Percentiles rank a stretch among this genome's conserved stretches.
phyloP scores from a whole-genome alignment of 2,329 filamentous ascomycete genomes.

The Neodidymelliopsis sp. region DNA sequence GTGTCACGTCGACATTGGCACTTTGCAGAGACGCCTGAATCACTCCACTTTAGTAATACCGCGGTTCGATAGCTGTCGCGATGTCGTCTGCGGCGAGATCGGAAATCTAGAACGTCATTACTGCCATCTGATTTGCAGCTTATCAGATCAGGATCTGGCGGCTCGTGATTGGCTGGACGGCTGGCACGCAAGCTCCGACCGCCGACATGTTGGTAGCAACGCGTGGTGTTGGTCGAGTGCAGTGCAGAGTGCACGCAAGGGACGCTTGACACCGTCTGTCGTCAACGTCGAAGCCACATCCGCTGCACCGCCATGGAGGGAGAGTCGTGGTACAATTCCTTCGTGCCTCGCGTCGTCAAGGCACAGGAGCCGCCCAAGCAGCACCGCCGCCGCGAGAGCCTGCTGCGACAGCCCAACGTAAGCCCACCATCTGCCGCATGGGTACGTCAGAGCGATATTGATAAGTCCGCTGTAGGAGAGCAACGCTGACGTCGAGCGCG shows the following conservation, averaged over 20 bases:
- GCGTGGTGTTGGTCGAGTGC: constrained; percentile 5
- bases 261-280: constrained; percentile 16
- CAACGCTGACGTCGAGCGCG: constrained; percentile 61
- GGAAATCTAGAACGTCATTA: constrained; percentile 31
- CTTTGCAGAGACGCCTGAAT: background rate
- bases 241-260: constrained; percentile 2
- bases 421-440: constrained; percentile 47
- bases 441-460: constrained; percentile 46
- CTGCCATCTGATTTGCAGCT: constrained; percentile 3
- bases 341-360: constrained; percentile 69
- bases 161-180: background rate
- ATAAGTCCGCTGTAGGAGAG: constrained; percentile 59
- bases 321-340: constrained; percentile 80
- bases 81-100: constrained; percentile 12
- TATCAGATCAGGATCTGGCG: constrained; percentile 12
- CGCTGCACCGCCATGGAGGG: constrained; percentile 64
- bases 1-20: constrained; percentile 2
- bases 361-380: constrained; percentile 54
- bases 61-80: constrained; percentile 18
- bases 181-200: constrained; percentile 3
- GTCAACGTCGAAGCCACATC: constrained; percentile 11
- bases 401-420: constrained; percentile 65
- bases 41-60: constrained; percentile 14
- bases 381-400: constrained; percentile 72
- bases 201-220: constrained; percentile 16